Conservation (phyloP, 108 stramenopile species). For the Fistulifera solaris region DNA sequence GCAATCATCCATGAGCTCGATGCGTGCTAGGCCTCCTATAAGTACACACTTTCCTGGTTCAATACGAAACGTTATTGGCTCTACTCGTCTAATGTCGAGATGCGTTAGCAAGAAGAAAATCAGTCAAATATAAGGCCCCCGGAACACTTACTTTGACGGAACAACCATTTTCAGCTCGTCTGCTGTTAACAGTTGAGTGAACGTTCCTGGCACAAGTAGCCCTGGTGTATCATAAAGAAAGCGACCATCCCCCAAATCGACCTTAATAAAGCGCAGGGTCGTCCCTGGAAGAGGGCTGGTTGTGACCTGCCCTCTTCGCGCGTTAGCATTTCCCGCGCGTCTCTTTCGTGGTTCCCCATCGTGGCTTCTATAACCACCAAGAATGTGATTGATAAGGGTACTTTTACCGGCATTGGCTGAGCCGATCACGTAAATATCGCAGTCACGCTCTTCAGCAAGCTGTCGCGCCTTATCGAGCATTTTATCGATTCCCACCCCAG, state of each 20-base stretch:
- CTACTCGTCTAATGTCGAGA: slow-evolving; percentile 46
- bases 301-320: slow-evolving; percentile 69
- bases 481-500: slow-evolving; percentile 62
- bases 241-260: slow-evolving; percentile 67
- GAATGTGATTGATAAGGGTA: slow-evolving; percentile 72
- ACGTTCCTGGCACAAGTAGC: slow-evolving; percentile 70
- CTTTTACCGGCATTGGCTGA: slow-evolving; percentile 87
- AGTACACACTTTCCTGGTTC: slow-evolving; percentile 75
- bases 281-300: slow-evolving; percentile 81
- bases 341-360: slow-evolving; percentile 28
- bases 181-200: slow-evolving; percentile 80
- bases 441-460: slow-evolving; percentile 64
- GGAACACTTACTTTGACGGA: slow-evolving; percentile 71
- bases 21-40: slow-evolving; percentile 74
- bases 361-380: slow-evolving; percentile 25
- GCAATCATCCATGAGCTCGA: slow-evolving; percentile 75
- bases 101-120: neutral
- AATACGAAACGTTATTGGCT: slow-evolving; percentile 78
- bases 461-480: slow-evolving; percentile 70
- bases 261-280: slow-evolving; percentile 81
- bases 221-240: slow-evolving; percentile 80
- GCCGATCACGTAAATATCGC: slow-evolving; percentile 85
- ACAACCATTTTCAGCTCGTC: slow-evolving; percentile 84
- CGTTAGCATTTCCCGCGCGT: slow-evolving; percentile 68
- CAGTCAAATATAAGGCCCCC: neutral